Percentiles rank a stretch among this genome's conserved stretches.
Conservation (phyloP, 2,329 filamentous ascomycete species). For the Exophiala aquamarina region DNA sequence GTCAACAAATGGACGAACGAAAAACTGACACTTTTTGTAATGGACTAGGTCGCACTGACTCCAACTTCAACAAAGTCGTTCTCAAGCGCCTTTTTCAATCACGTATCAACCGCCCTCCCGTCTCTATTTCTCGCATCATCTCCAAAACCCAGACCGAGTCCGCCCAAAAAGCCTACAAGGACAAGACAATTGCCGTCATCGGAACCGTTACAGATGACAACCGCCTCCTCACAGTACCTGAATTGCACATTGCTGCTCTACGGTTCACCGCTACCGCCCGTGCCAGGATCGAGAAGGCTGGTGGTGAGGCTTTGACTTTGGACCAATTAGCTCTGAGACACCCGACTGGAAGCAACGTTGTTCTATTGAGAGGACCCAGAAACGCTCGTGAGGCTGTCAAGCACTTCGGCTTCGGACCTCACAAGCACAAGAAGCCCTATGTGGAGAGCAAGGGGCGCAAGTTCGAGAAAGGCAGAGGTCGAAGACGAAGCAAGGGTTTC, state of each 20-base stretch:
- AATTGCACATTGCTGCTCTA: slow-evolving; percentile 89
- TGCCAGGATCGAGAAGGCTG: slow-evolving; percentile 87
- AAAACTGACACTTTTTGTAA: slow-evolving; percentile 12
- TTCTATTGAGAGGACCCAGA: slow-evolving; percentile 97
- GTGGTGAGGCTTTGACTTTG: slow-evolving; percentile 91
- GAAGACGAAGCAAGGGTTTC: slow-evolving; percentile 98
- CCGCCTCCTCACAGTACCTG: slow-evolving; percentile 85
- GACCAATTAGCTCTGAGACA: slow-evolving; percentile 95
- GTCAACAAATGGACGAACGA: not conserved
- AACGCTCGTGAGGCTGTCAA: slow-evolving; percentile 96
- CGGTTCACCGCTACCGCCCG: slow-evolving; percentile 96
- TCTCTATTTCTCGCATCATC: slow-evolving; percentile 89
- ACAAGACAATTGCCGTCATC: slow-evolving; percentile 88
- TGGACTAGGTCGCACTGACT: slow-evolving; percentile 81
- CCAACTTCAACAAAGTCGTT: slow-evolving; percentile 98
- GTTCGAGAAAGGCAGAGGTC: slow-evolving; percentile 98
- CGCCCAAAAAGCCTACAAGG: slow-evolving; percentile 57
- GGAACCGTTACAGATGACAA: slow-evolving; percentile 98
- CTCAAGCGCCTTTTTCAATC: slow-evolving; percentile 98
- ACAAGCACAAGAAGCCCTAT: slow-evolving; percentile 99
- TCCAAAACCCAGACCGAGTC: slow-evolving; percentile 52
- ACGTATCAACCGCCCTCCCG: slow-evolving; percentile 94
- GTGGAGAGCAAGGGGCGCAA: slow-evolving; percentile 99
- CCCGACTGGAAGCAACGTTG: slow-evolving; percentile 94
- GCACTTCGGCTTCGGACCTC: slow-evolving; percentile 98